A percentile compares a stretch with the other conserved stretches of the same genome.
phyloP scores from a whole-genome alignment of 805 yeast genomes.

The Suhomyces prunicola region DNA sequence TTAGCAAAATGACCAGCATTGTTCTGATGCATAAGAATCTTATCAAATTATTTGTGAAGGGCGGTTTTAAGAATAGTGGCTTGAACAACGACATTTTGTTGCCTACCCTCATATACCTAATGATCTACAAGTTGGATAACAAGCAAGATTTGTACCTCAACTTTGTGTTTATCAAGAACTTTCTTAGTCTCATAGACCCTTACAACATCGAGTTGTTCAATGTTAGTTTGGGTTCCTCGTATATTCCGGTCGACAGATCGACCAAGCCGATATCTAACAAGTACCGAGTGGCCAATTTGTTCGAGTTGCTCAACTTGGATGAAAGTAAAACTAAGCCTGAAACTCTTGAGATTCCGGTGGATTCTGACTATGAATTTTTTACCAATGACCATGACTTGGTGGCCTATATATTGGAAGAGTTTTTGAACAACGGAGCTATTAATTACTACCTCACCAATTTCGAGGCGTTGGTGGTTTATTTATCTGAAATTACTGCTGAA shows the following conservation, averaged over 20 bases:
- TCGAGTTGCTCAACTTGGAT: constrained; percentile 29
- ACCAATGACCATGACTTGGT: constrained; percentile 29
- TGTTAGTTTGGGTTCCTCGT: constrained; percentile 18
- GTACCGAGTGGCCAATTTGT: constrained; percentile 19
- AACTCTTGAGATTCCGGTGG: constrained; percentile 3
- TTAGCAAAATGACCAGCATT: constrained; percentile 27
- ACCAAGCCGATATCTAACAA: constrained; percentile 11
- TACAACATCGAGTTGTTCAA: constrained; percentile 21
- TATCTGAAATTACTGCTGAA: constrained; percentile 32
- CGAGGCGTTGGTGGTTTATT: constrained; percentile 38
- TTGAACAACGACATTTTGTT: constrained; percentile 39
- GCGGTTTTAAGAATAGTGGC: constrained; percentile 19
- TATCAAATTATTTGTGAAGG: constrained; percentile 13
- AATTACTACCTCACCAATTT: constrained; percentile 40
- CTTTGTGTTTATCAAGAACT: constrained; percentile 36
- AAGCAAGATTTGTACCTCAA: constrained; percentile 31
- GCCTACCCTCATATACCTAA: constrained; percentile 36
- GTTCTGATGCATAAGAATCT: constrained; percentile 32
- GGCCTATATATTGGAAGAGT: constrained; percentile 22
- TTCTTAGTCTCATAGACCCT: constrained; percentile 32
- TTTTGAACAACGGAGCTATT: constrained; percentile 37
- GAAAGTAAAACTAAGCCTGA: constrained; percentile 7
- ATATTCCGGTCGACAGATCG: constrained; percentile 15
- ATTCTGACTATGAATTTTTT: constrained; percentile 22
- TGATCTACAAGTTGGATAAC: constrained; percentile 25